These are phyloP conservation scores for Penicillium desertorum DNA, from an alignment of 495 filamentous ascomycete species.

Conservation along the genomic window DNA sequence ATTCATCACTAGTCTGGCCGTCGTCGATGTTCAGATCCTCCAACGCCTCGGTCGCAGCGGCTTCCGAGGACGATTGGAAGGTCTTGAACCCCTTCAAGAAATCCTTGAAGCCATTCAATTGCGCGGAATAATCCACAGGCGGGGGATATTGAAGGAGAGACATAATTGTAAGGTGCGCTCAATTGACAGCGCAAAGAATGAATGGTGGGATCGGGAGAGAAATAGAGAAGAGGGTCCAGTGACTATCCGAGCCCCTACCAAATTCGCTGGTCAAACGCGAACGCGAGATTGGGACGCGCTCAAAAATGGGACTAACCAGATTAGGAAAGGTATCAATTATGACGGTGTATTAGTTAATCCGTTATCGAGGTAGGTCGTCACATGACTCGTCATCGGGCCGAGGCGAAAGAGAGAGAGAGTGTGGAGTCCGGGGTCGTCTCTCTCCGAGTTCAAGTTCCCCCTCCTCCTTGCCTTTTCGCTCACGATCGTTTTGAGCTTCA, in stretches of 20 bases:
- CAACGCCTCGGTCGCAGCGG: conserved; percentile 69
- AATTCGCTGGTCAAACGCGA: conserved; percentile 24
- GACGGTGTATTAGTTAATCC: conserved; percentile 40
- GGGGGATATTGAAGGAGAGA: conserved; percentile 71
- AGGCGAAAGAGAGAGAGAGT: conserved; percentile 12
- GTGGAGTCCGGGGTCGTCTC: conserved; percentile 33
- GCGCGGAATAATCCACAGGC: conserved; percentile 81
- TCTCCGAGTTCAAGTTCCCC: conserved; percentile 21
- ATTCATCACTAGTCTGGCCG: conserved; percentile 86
- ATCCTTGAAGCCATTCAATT: conserved; percentile 83
- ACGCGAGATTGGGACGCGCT: conserved; percentile 33
- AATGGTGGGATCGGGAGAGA: conserved; percentile 25
- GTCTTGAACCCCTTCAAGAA: conserved; percentile 90
- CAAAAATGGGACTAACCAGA: conserved; percentile 4
- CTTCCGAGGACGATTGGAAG: conserved; percentile 65
- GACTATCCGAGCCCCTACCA: conserved; percentile 15
- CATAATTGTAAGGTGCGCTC: conserved; percentile 50
- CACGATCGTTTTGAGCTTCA: conserved; percentile 22
- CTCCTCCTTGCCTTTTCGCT: conserved; percentile 10
- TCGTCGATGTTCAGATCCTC: conserved; percentile 83
- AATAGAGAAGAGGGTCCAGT: conserved; percentile 18
- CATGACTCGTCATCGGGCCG: conserved; percentile 14
- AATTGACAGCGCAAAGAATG: conserved; percentile 29
- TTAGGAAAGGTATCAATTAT: conserved; percentile 21
- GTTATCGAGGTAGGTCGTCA: conserved; percentile 4